Percentiles rank a stretch among this genome's conserved stretches.
Conservation (phyloP, 345 rosid species). For the Firmiana major region DNA sequence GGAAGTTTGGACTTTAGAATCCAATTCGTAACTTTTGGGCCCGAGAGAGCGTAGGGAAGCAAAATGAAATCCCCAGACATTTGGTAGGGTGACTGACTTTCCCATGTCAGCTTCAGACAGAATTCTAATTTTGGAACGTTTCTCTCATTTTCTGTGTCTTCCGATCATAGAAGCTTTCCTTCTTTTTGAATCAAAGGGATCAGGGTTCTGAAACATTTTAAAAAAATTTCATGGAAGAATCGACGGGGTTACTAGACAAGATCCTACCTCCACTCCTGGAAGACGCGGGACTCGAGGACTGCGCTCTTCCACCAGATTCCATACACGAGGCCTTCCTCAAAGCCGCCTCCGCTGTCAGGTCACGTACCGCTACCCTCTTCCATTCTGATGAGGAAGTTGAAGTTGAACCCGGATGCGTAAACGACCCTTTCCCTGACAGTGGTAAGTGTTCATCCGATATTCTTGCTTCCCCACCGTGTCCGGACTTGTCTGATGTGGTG, state of each 20-base stretch:
- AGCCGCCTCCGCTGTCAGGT: slow-evolving; percentile 45
- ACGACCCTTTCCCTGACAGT: background rate
- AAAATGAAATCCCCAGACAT: background rate
- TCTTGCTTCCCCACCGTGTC: background rate
- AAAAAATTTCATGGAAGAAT: slow-evolving; percentile 16
- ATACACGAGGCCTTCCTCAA: slow-evolving; percentile 51
- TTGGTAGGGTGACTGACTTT: background rate
- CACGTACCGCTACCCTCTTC: slow-evolving; percentile 36
- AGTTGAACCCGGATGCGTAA: background rate
- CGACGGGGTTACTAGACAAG: slow-evolving; percentile 24
- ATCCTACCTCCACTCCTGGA: slow-evolving; percentile 51
- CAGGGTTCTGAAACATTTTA: background rate
- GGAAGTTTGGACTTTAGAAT: too few species aligned
- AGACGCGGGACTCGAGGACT: slow-evolving; percentile 60
- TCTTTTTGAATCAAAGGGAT: background rate
- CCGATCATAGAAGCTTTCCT: background rate
- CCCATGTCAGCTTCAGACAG: background rate
- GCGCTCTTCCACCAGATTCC: slow-evolving; percentile 48
- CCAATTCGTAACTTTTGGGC: too few species aligned
- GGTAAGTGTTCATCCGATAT: background rate
- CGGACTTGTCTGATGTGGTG: background rate
- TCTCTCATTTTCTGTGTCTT: background rate
- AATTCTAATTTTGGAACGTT: background rate
- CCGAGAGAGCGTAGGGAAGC: background rate
- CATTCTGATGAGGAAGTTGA: slow-evolving; percentile 22